Evolutionary conservation across 2,329 filamentous ascomycete genomes (phyloP).

Genomic region (Sporothrix inflata): DNA sequence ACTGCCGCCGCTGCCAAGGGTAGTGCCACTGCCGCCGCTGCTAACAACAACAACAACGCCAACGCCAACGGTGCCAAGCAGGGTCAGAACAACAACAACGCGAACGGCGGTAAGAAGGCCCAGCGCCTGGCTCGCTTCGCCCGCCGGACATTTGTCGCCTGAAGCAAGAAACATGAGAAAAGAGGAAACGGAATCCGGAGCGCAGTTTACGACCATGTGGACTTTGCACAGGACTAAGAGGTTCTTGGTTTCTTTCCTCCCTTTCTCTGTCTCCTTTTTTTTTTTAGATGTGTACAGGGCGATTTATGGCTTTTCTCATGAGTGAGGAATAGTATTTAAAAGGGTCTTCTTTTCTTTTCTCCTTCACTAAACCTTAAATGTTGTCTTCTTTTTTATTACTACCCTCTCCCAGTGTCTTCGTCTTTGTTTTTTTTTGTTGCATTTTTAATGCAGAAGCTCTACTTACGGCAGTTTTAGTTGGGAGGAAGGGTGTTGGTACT

Average conservation of each 20-base stretch:
- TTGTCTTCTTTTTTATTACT: background rate
- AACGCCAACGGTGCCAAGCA: conserved; percentile 25
- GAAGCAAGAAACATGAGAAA: conserved; percentile 6
- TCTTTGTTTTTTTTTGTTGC: background rate
- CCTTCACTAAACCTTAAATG: background rate
- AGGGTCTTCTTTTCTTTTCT: conserved; percentile 1
- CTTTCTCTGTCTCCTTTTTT: background rate
- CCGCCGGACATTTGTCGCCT: conserved; percentile 35
- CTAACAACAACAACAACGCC: conserved; percentile 30
- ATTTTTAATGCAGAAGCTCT: background rate
- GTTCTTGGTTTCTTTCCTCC: background rate
- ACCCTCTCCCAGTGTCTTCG: background rate
- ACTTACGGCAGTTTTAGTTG: background rate
- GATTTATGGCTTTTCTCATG: conserved; percentile 6
- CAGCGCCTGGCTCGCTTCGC: conserved; percentile 34
- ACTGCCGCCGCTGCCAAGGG: conserved; percentile 31
- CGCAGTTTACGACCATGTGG: background rate
- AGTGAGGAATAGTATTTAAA: conserved; percentile 10
- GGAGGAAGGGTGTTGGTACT: background rate
- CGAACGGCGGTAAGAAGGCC: conserved; percentile 24
- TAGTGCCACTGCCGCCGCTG: conserved; percentile 30
- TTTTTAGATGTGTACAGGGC: background rate
- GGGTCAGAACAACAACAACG: conserved; percentile 27
- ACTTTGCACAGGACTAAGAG: background rate
- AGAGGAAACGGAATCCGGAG: background rate